Evolutionary conservation across 2,329 filamentous ascomycete genomes (phyloP).

Genomic region (Paecilomyces dactylethromorphus): DNA sequence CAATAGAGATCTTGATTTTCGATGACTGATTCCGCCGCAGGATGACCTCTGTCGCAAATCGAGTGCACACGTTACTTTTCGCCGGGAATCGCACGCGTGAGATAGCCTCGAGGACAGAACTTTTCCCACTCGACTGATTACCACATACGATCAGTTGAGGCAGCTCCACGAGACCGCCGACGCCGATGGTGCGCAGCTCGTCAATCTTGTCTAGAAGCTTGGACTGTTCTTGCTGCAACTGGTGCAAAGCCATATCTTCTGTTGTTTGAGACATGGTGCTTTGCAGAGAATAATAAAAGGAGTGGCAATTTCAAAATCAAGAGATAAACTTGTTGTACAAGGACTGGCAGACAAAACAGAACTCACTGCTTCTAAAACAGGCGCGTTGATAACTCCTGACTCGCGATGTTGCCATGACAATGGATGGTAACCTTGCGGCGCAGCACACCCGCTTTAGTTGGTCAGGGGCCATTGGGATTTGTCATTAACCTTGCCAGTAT

Average conservation of each 20-base stretch:
- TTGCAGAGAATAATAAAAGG: neutral
- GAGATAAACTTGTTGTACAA: neutral
- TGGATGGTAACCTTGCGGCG: too few species aligned
- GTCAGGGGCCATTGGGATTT: too few species aligned
- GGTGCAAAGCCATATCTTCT: neutral
- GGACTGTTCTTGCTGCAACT: neutral
- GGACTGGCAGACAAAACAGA: neutral
- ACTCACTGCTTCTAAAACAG: too few species aligned
- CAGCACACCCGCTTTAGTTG: too few species aligned
- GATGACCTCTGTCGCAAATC: constrained; percentile 56
- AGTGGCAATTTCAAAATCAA: neutral
- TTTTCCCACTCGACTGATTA: neutral
- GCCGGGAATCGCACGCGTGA: constrained; percentile 27
- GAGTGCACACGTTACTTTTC: constrained; percentile 51
- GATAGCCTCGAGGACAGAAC: neutral
- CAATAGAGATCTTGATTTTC: constrained; percentile 40
- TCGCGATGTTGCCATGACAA: too few species aligned
- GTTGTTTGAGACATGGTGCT: neutral
- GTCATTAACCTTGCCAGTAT: too few species aligned
- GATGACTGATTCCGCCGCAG: constrained; percentile 37
- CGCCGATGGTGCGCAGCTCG: neutral
- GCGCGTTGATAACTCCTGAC: too few species aligned
- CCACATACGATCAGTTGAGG: neutral
- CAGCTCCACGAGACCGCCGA: neutral
- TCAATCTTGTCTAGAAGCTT: neutral